Evolutionary conservation across 2,329 filamentous ascomycete genomes (phyloP).

Genomic region (Rhynchosporium secalis): DNA sequence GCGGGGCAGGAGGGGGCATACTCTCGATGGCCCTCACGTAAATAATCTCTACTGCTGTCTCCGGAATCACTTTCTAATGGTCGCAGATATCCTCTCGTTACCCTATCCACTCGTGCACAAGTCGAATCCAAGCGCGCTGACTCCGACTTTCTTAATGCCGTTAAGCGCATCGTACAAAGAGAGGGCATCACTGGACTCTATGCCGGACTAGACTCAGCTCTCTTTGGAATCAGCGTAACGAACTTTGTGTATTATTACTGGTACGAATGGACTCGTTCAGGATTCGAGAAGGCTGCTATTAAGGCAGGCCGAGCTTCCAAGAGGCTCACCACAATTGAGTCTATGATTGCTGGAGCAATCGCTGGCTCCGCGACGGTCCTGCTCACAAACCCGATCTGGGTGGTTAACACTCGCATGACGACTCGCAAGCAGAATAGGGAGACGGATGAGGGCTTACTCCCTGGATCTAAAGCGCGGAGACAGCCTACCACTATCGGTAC

Average conservation of each 20-base stretch:
- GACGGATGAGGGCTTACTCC: constrained; percentile 46
- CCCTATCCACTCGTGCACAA: constrained; percentile 93
- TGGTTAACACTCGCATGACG: constrained; percentile 97
- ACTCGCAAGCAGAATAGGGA: constrained; percentile 66
- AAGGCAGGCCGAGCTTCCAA: constrained; percentile 71
- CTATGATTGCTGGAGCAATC: constrained; percentile 92
- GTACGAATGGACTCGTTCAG: constrained; percentile 95
- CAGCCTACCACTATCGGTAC: constrained; percentile 77
- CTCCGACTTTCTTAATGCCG: constrained; percentile 78
- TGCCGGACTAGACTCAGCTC: constrained; percentile 85
- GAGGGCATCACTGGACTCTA: constrained; percentile 90
- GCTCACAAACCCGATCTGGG: constrained; percentile 98
- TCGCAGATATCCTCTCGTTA: constrained; percentile 87
- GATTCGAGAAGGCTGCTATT: constrained; percentile 77
- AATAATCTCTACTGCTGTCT: constrained; percentile 31
- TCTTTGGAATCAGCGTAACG: constrained; percentile 97
- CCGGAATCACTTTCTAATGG: constrained; percentile 16
- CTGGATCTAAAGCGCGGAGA: constrained; percentile 48
- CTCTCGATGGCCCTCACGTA: constrained; percentile 95
- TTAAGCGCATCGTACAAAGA: constrained; percentile 83
- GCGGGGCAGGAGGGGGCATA: constrained; percentile 89
- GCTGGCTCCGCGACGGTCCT: constrained; percentile 93
- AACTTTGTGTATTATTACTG: constrained; percentile 99
- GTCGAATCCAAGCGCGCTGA: constrained; percentile 94
- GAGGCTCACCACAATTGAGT: constrained; percentile 88